Evolutionary conservation across 495 filamentous ascomycete species (phyloP).

Genomic region (Xylaria scruposa): DNA sequence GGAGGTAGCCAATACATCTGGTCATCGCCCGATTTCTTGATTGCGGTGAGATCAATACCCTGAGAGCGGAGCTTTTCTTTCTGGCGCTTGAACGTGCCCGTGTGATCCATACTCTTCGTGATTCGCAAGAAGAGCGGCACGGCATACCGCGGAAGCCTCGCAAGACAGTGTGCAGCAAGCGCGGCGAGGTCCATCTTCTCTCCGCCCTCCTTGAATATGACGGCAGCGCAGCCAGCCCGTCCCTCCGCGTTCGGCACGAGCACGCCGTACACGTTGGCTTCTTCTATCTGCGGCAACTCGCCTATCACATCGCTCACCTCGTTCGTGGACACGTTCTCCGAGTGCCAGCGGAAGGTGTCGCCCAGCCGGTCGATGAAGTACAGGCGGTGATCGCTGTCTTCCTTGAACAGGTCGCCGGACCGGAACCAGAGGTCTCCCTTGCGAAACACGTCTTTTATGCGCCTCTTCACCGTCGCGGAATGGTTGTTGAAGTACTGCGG

Average conservation of each 20-base stretch:
- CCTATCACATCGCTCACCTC: constrained; percentile 75
- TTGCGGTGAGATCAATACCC: constrained; percentile 64
- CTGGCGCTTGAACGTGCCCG: constrained; percentile 83
- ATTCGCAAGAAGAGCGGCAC: constrained; percentile 77
- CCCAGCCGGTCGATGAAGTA: constrained; percentile 79
- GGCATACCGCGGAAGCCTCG: constrained; percentile 72
- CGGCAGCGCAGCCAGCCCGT: constrained; percentile 70
- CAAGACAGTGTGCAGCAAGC: constrained; percentile 52
- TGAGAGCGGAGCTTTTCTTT: constrained; percentile 76
- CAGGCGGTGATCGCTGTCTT: constrained; percentile 70
- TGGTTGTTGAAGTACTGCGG: constrained; percentile 72
- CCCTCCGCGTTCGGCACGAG: constrained; percentile 72
- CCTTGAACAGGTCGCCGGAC: constrained; percentile 72
- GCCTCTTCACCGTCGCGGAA: constrained; percentile 69
- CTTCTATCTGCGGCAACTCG: constrained; percentile 65
- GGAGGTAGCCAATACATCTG: constrained; percentile 61
- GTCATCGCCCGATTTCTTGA: constrained; percentile 56
- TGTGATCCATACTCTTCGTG: constrained; percentile 63
- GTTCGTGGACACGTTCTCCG: constrained; percentile 80
- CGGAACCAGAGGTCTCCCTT: constrained; percentile 80
- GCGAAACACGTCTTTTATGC: constrained; percentile 69
- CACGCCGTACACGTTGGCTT: constrained; percentile 86
- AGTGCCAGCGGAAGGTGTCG: constrained; percentile 85
- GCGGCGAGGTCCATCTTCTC: constrained; percentile 29
- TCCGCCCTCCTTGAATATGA: constrained; percentile 47